A percentile compares a stretch with the other conserved stretches of the same genome.
Conservation (phyloP, 257 asterid species). For the Penstemon newberryi region DNA sequence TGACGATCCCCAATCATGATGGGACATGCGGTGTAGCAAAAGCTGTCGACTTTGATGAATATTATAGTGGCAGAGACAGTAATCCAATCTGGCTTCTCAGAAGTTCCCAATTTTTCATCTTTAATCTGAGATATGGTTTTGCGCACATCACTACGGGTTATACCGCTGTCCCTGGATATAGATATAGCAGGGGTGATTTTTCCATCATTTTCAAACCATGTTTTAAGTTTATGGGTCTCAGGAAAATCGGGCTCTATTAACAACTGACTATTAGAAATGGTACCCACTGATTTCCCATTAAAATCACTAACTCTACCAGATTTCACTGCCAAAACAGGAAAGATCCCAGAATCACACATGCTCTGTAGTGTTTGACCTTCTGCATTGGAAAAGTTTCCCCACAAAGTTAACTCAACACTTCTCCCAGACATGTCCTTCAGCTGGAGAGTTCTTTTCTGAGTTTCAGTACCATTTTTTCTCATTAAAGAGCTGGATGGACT, state of each 20-base stretch:
- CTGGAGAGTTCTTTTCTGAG: slow-evolving; percentile 77
- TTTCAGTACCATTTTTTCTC: slow-evolving; percentile 81
- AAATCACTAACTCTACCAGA: slow-evolving; percentile 74
- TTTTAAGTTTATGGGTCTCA: slow-evolving; percentile 60
- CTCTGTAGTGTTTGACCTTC: slow-evolving; percentile 81
- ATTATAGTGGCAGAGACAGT: slow-evolving; percentile 64
- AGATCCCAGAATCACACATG: slow-evolving; percentile 72
- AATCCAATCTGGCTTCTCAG: slow-evolving; percentile 93
- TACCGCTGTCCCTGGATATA: slow-evolving; percentile 59
- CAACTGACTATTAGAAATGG: slow-evolving; percentile 64
- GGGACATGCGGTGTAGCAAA: slow-evolving; percentile 85
- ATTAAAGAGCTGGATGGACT: slow-evolving; percentile 68
- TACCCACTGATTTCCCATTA: slow-evolving; percentile 84
- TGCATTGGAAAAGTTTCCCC: slow-evolving; percentile 87
- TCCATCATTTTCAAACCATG: slow-evolving; percentile 79
- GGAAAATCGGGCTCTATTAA: slow-evolving; percentile 84
- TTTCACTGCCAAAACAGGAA: slow-evolving; percentile 86
- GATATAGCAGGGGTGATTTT: slow-evolving; percentile 59
- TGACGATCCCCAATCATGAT: slow-evolving; percentile 72
- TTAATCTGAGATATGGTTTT: slow-evolving; percentile 85
- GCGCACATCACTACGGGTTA: slow-evolving; percentile 59
- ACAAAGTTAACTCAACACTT: slow-evolving; percentile 87
- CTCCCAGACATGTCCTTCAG: slow-evolving; percentile 88
- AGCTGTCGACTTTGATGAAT: slow-evolving; percentile 63
- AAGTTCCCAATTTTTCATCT: slow-evolving; percentile 82